phyloP scores from a whole-genome alignment of 805 yeast genomes.

The Isabelozyma pseudorhagii region DNA sequence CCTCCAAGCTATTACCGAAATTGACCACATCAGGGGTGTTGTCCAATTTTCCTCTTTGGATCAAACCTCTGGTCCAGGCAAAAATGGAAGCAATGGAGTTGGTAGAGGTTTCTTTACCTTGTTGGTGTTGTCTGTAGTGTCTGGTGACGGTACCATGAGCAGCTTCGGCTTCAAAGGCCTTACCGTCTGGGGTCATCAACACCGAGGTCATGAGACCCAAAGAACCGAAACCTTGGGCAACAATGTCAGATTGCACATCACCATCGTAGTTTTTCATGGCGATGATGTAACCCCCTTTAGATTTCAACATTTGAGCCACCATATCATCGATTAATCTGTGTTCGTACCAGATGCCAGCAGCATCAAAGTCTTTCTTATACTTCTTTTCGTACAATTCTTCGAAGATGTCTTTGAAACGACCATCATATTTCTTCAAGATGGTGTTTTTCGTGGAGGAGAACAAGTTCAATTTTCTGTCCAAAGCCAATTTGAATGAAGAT shows the following conservation, averaged over 20 bases:
- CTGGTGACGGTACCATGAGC: conserved; percentile 99
- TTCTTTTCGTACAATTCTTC: conserved; percentile 70
- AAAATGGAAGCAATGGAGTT: conserved; percentile 96
- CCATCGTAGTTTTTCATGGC: conserved; percentile 98
- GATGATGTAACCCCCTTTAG: conserved; percentile 90
- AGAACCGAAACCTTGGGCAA: conserved; percentile 97
- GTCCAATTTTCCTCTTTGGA: conserved; percentile 90
- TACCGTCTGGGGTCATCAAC: conserved; percentile 95
- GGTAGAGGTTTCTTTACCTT: conserved; percentile 95
- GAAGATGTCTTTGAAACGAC: conserved; percentile 92
- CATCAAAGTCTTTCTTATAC: conserved; percentile 71
- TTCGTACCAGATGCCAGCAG: conserved; percentile 88
- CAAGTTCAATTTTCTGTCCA: conserved; percentile 72
- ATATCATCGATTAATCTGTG: conserved; percentile 96
- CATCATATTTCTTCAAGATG: conserved; percentile 90
- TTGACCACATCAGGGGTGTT: conserved; percentile 77
- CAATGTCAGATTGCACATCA: conserved; percentile 94
- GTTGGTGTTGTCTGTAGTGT: conserved; percentile 93
- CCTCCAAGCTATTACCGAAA: conserved; percentile 77
- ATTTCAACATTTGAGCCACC: conserved; percentile 98
- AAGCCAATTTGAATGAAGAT: conserved; percentile 84
- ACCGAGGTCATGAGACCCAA: conserved; percentile 96
- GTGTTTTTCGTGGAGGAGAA: conserved; percentile 93
- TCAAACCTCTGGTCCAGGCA: conserved; percentile 94
- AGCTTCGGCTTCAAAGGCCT: conserved; percentile 93